These are phyloP conservation scores for Penstemon davidsonii DNA, from an alignment of 257 asterid genomes.

Conservation along the genomic window DNA sequence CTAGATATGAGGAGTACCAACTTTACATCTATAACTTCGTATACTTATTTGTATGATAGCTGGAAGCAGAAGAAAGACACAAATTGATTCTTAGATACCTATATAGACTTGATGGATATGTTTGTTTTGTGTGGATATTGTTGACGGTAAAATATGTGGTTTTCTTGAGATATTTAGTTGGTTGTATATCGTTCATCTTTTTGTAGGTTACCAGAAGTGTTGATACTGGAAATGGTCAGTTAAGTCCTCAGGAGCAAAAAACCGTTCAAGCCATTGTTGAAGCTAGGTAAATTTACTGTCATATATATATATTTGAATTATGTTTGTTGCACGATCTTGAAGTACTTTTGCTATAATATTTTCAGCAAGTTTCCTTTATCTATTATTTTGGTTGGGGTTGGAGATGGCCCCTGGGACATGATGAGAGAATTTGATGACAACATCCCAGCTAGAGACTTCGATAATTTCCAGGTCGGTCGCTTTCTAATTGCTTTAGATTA, in stretches of 20 bases:
- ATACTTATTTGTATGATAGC: no score
- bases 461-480: constrained; percentile 75
- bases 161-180: constrained; percentile 18
- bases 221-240: constrained; percentile 72
- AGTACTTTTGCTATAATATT: constrained; percentile 21
- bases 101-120: background rate
- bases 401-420: constrained; percentile 98
- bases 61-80: no score
- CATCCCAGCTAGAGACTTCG: constrained; percentile 80
- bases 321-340: constrained; percentile 10
- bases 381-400: constrained; percentile 83
- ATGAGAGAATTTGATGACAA: constrained; percentile 91
- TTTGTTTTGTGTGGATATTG: background rate
- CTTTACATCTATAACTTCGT: no score
- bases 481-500: constrained; percentile 2
- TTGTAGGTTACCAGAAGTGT: constrained; percentile 90
- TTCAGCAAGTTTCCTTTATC: constrained; percentile 84
- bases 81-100: background rate
- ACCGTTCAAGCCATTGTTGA: constrained; percentile 89
- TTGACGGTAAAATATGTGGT: constrained; percentile 1
- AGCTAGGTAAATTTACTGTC: constrained; percentile 59
- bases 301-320: background rate
- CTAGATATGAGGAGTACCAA: no score
- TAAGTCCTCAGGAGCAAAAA: constrained; percentile 90
- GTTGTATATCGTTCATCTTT: constrained; percentile 14